phyloP scores from a whole-genome alignment of 2,329 filamentous ascomycete genomes.

The Beauveria bassiana region DNA sequence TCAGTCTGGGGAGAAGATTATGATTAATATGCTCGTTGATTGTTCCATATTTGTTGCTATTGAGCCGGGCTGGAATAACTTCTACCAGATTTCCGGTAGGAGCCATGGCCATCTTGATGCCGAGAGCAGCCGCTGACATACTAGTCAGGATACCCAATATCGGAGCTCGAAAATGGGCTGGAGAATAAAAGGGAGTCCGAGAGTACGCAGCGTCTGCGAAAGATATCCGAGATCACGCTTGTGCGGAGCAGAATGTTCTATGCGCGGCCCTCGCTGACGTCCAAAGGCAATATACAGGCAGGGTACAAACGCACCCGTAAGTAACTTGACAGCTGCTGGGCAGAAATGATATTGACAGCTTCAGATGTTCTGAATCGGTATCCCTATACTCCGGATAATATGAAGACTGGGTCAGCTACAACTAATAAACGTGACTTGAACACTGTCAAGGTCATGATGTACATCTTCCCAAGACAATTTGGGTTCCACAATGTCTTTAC shows the following conservation, averaged over 20 bases:
- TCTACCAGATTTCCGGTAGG: conserved; percentile 72
- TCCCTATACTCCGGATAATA: conserved; percentile 18
- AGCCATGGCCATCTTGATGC: neutral
- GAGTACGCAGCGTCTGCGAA: conserved; percentile 2
- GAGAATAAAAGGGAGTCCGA: neutral
- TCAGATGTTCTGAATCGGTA: conserved; percentile 76
- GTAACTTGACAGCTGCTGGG: conserved; percentile 22
- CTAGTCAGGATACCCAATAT: conserved; percentile 39
- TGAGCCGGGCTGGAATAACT: conserved; percentile 53
- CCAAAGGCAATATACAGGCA: conserved; percentile 58
- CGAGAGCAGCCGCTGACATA: neutral
- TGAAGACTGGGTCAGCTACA: neutral
- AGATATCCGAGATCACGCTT: conserved; percentile 59
- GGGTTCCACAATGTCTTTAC: conserved; percentile 89
- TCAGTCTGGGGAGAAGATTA: conserved; percentile 63
- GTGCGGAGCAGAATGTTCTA: conserved; percentile 83
- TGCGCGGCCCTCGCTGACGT: conserved; percentile 63
- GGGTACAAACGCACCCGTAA: conserved; percentile 77
- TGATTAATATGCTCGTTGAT: conserved; percentile 69
- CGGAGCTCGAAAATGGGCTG: conserved; percentile 31
- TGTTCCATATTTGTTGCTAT: conserved; percentile 67
- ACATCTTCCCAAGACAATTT: conserved; percentile 90
- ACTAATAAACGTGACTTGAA: conserved; percentile 30
- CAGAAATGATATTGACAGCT: conserved; percentile 14
- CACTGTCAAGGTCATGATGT: conserved; percentile 72